Percentiles rank a stretch among this genome's conserved stretches.
Conservation (phyloP, 2,329 filamentous ascomycete genomes). For the Xylaria sp. region DNA sequence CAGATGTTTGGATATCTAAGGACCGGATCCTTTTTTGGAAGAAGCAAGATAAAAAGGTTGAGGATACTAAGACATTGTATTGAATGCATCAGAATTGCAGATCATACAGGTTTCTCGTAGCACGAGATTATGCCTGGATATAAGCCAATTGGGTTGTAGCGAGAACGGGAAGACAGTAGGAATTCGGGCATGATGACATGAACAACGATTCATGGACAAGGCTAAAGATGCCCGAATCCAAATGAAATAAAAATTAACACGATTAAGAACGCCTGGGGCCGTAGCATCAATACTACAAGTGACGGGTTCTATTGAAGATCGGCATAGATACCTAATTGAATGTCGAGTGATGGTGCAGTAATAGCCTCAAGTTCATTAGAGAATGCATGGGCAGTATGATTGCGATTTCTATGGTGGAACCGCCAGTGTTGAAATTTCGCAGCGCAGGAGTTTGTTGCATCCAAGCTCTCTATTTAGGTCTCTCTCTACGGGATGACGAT, state of each 20-base stretch:
- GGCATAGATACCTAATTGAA: not conserved
- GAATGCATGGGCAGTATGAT: not conserved
- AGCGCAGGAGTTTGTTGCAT: not conserved
- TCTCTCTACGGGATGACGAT: slow-evolving; percentile 1
- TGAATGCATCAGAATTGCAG: slow-evolving; percentile 31
- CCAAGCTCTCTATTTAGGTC: not conserved
- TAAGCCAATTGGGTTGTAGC: slow-evolving; percentile 28
- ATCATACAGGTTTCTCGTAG: slow-evolving; percentile 30
- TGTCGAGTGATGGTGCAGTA: slow-evolving; percentile 7
- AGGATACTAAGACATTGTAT: slow-evolving; percentile 37
- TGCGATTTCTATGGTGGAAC: not conserved
- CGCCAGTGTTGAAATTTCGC: not conserved
- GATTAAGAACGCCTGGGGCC: not conserved
- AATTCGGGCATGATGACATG: slow-evolving; percentile 20
- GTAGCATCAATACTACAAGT: slow-evolving; percentile 13
- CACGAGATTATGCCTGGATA: slow-evolving; percentile 32
- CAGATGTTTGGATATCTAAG: slow-evolving; percentile 34
- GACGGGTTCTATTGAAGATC: not conserved
- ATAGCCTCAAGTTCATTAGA: not conserved
- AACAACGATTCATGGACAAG: slow-evolving; percentile 23
- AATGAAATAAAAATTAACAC: slow-evolving; percentile 15
- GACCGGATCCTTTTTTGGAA: slow-evolving; percentile 31
- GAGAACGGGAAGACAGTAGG: slow-evolving; percentile 23
- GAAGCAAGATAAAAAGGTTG: slow-evolving; percentile 24
- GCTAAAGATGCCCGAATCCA: slow-evolving; percentile 21